These are phyloP conservation scores for Mycena crocata DNA, from an alignment of 768 basidiomycete species.

Conservation along the genomic window DNA sequence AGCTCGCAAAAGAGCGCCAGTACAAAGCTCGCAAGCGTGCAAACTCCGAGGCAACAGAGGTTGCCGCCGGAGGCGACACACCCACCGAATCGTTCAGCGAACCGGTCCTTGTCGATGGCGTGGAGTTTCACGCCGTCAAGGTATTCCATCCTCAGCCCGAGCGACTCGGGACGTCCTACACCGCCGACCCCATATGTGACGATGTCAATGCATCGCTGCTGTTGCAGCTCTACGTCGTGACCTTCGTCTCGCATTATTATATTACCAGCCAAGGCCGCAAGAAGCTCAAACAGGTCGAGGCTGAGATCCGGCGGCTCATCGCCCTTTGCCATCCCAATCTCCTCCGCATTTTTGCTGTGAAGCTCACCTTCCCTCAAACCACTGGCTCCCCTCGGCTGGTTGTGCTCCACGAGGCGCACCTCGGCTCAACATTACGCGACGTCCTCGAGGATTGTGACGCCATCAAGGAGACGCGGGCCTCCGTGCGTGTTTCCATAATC, in stretches of 20 bases:
- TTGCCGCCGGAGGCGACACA: conserved; percentile 61
- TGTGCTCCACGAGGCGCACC: conserved; percentile 79
- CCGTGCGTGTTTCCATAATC: conserved; percentile 53
- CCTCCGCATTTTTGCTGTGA: conserved; percentile 75
- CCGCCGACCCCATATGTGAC: conserved; percentile 82
- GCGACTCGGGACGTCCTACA: conserved; percentile 72
- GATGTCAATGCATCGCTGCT: conserved; percentile 65
- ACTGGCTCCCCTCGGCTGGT: conserved; percentile 64
- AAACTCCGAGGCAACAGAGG: conserved; percentile 77
- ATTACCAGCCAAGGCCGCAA: conserved; percentile 54
- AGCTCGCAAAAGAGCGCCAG: conserved; percentile 62
- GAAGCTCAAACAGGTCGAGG: conserved; percentile 75
- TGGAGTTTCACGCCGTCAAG: conserved; percentile 72
- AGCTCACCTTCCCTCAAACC: conserved; percentile 64
- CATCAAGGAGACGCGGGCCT: conserved; percentile 78
- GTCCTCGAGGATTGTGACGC: conserved; percentile 81
- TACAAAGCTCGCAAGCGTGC: conserved; percentile 71
- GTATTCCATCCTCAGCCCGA: conserved; percentile 81
- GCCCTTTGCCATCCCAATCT: conserved; percentile 73
- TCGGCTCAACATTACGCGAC: conserved; percentile 74
- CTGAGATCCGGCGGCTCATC: conserved; percentile 71
- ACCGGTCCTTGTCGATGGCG: conserved; percentile 68
- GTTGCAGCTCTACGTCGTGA: conserved; percentile 75
- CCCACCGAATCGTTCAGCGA: conserved; percentile 70
- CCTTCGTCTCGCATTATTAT: conserved; percentile 79